Percentiles rank a stretch among this genome's conserved stretches.
Conservation (phyloP, 139 green algal species). For the Chloropicon primus region DNA sequence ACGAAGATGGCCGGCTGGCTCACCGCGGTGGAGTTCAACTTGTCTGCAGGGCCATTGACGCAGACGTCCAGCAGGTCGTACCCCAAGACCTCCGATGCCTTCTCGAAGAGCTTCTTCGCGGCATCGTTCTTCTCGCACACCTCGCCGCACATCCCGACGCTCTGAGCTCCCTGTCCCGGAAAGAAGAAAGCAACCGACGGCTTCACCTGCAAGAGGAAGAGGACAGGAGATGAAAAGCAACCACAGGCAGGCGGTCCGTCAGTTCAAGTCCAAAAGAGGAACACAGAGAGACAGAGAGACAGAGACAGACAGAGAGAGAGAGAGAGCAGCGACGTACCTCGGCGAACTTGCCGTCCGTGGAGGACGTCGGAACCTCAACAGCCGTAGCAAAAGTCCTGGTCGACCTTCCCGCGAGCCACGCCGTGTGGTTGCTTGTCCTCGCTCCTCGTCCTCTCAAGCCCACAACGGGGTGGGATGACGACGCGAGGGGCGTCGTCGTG, state of each 20-base stretch:
- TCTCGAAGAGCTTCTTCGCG: constrained; percentile 85
- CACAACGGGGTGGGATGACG: too few species aligned
- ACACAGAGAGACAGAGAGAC: too few species aligned
- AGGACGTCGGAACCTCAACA: not conserved
- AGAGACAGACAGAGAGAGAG: not conserved
- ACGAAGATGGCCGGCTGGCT: constrained; percentile 98
- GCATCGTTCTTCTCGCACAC: constrained; percentile 58
- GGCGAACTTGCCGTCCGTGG: not conserved
- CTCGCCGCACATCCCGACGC: constrained; percentile 59
- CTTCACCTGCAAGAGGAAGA: not conserved
- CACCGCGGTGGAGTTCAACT: constrained; percentile 80
- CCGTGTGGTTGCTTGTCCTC: too few species aligned
- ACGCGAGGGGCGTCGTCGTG: too few species aligned
- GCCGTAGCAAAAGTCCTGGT: not conserved
- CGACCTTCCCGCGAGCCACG: too few species aligned
- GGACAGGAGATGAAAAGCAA: too few species aligned
- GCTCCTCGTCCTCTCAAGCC: too few species aligned
- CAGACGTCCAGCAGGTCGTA: constrained; percentile 95
- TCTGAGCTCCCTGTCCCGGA: constrained; percentile 78
- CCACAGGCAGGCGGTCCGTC: too few species aligned
- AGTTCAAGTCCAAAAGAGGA: too few species aligned
- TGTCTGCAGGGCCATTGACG: constrained; percentile 82
- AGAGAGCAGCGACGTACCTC: not conserved
- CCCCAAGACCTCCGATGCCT: constrained; percentile 84
- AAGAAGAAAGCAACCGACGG: constrained; percentile 73